Conservation (phyloP, 768 basidiomycete species). For the Mycena rebaudengoi region DNA sequence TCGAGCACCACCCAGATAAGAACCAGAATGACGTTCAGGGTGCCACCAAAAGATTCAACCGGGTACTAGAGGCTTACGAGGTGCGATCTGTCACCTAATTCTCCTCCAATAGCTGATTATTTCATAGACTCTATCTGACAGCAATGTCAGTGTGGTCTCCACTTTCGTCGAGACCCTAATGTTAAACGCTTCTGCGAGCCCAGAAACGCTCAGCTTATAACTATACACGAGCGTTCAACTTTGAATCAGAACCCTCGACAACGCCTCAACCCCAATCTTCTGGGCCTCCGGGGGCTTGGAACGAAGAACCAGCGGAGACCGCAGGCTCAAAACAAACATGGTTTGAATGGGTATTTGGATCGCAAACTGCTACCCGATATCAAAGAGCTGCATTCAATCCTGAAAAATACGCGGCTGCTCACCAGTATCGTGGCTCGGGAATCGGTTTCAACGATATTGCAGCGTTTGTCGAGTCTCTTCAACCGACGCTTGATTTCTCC, state of each 20-base stretch:
- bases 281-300: conserved; percentile 11
- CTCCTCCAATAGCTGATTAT: neutral
- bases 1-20: conserved; percentile 75
- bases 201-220: conserved; percentile 11
- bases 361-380: neutral
- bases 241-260: neutral
- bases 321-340: neutral
- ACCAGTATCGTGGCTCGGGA: neutral
- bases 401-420: neutral
- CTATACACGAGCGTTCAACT: neutral
- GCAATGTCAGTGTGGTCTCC: conserved; percentile 5
- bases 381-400: neutral
- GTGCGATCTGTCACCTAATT: conserved; percentile 42
- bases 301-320: neutral
- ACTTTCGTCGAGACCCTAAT: neutral
- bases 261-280: neutral
- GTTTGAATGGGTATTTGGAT: conserved; percentile 9
- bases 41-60: conserved; percentile 73
- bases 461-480: neutral
- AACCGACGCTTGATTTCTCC: neutral
- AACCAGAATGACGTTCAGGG: conserved; percentile 73
- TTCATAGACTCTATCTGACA: conserved; percentile 23
- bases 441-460: neutral
- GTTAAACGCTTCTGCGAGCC: neutral
- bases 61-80: conserved; percentile 83